A percentile compares a stretch with the other conserved stretches of the same genome.
Evolutionary conservation across 2,329 filamentous ascomycete genomes (phyloP).

Genomic region (Pseudocercospora crystallina): DNA sequence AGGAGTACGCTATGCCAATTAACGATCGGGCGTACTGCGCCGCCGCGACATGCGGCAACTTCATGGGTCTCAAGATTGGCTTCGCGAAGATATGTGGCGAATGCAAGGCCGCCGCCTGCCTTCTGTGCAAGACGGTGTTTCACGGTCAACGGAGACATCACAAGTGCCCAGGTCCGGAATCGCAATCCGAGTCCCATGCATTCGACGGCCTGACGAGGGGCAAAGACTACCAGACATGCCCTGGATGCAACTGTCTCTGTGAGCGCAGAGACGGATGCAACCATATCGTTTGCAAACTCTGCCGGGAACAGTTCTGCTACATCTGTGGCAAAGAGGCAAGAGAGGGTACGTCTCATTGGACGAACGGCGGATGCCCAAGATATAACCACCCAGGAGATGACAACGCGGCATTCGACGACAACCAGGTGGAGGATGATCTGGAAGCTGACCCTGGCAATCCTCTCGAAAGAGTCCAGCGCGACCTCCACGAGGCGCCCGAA

Average conservation of each 20-base stretch:
- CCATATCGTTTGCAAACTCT: slow-evolving; percentile 4
- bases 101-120: not conserved
- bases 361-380: slow-evolving; percentile 3
- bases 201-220: slow-evolving; percentile 15
- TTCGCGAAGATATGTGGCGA: not conserved
- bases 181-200: too few relatives aligned
- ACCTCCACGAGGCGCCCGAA: too few relatives aligned
- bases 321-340: slow-evolving; percentile 11
- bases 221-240: slow-evolving; percentile 22
- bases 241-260: slow-evolving; percentile 5
- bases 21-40: not conserved
- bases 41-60: not conserved
- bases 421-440: too few relatives aligned
- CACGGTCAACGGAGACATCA: too few relatives aligned
- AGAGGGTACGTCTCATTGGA: slow-evolving; percentile 7
- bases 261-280: slow-evolving; percentile 13
- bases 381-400: too few relatives aligned
- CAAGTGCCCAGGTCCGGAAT: too few relatives aligned
- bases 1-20: not conserved
- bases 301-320: slow-evolving; percentile 11
- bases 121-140: too few relatives aligned
- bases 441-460: too few relatives aligned
- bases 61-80: not conserved
- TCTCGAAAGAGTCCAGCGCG: too few relatives aligned
- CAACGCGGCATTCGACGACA: too few relatives aligned